Evolutionary conservation across 306 rosid species (phyloP).

Genomic region (Elaeagnus macrophylla): DNA sequence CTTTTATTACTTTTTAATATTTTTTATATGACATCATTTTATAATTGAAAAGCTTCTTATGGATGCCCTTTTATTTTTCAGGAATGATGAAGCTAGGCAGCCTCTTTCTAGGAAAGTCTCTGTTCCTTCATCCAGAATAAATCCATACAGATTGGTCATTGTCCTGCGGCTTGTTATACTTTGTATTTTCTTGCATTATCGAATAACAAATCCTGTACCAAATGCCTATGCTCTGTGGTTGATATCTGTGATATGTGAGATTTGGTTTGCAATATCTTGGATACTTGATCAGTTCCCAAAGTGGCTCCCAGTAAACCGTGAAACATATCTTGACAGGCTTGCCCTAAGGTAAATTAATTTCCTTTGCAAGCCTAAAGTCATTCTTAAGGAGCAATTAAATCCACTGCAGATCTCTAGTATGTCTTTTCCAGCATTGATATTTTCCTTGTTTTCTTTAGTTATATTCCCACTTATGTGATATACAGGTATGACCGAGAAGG

Average conservation of each 20-base stretch:
- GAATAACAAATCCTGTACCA: conserved; percentile 85
- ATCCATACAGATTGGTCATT: conserved; percentile 90
- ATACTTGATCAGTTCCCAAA: conserved; percentile 95
- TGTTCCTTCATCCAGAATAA: conserved; percentile 81
- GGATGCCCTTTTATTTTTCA: conserved; percentile 18
- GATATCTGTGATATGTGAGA: conserved; percentile 90
- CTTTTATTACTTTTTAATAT: neutral
- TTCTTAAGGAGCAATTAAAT: no score
- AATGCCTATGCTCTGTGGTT: conserved; percentile 86
- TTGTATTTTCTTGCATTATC: conserved; percentile 84
- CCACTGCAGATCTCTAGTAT: neutral
- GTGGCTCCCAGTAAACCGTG: conserved; percentile 96
- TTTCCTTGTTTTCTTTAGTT: conserved; percentile 14
- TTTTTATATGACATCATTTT: neutral
- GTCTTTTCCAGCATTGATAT: neutral
- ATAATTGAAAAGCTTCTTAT: conserved; percentile 12
- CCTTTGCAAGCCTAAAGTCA: neutral
- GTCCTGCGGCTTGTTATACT: conserved; percentile 74
- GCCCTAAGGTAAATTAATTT: conserved; percentile 49
- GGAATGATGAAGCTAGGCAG: conserved; percentile 94
- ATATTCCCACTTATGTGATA: conserved; percentile 17
- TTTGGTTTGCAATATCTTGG: conserved; percentile 98
- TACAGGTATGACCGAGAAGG: conserved; percentile 90
- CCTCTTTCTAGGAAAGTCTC: conserved; percentile 96
- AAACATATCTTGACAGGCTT: conserved; percentile 92